Percentiles rank a stretch among this genome's conserved stretches.
phyloP scores from a whole-genome alignment of 2,329 filamentous ascomycete species.

The Botrytis sinoallii region DNA sequence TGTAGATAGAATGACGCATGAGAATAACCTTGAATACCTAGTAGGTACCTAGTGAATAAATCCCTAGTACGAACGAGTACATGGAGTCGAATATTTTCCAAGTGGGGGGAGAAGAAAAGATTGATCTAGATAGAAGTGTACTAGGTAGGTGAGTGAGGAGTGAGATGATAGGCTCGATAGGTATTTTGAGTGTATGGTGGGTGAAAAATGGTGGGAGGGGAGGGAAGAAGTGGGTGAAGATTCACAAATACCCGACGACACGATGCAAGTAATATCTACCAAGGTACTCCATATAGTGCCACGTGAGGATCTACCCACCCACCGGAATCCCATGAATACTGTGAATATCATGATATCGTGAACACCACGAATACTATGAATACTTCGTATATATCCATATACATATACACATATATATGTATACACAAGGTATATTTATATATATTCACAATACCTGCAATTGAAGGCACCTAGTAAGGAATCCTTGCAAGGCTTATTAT shows the following conservation, averaged over 20 bases:
- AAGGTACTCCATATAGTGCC: background rate
- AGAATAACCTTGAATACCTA: background rate
- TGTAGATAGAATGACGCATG: slow-evolving; percentile 2
- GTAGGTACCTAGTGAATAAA: background rate
- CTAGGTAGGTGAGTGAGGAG: background rate
- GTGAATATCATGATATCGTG: too few species aligned
- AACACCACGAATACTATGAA: background rate
- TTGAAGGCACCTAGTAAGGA: background rate
- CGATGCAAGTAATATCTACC: background rate
- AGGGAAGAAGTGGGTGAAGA: background rate
- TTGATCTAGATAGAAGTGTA: background rate
- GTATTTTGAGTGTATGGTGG: background rate
- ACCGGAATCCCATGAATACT: too few species aligned
- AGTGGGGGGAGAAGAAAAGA: background rate
- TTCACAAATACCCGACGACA: background rate
- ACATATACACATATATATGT: too few species aligned
- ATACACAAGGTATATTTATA: too few species aligned
- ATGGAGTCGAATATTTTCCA: background rate
- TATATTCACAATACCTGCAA: background rate
- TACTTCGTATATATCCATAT: background rate
- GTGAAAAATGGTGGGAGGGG: background rate
- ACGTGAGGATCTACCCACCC: background rate
- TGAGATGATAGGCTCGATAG: background rate
- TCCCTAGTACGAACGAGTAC: background rate
- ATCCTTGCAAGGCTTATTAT: background rate